Evolutionary conservation across 2,329 filamentous ascomycete genomes (phyloP), one percentile per base, ranked within the genome.

Genomic region (Sphaerulina musiva): DNA sequence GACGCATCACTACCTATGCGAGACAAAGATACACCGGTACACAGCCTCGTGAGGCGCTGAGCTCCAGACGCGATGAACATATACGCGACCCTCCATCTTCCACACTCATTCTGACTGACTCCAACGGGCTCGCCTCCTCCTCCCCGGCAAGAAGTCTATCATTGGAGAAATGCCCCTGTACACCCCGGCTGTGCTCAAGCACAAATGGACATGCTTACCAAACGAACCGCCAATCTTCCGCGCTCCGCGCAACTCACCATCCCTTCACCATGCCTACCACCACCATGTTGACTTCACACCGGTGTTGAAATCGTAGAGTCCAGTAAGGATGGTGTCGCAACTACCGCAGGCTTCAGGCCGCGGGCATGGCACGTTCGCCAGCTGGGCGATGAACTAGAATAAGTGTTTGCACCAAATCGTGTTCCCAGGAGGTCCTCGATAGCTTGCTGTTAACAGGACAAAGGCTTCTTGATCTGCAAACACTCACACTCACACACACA

Each of bases 291-390:
- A 51, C 36, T 38, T 32, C 40, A 43, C 54, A 42, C 50, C 50
- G 50, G 45, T 46, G 32, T 42, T 40, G 41, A 48, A 40, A 48
- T 48, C 34, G 50, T 40, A 45, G 39, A 48, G 40, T 39, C 48
- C 48, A 51, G 34, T 49, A 42, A 48, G 49, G 46, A 53, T 56
- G 49, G 47, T 56, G 49, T 56, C 54, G 54, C 54, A 49, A 56
- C 50, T 45, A 45, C 29, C 32, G 38, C 50, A 47, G 44, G 50
- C 45, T 17, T 42, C 46, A 49, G 41, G 40, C 38, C 44, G 20
- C 41, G 29, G 29, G 40, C 23, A 12, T 26, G 11, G 14, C 32
- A 43, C 12, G 34, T 11, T 32, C 42, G 34, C 42, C 36, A 34
- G 14, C 34, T 6, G 38, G 34, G 31, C 46, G 48, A 41, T 20